Conservation (phyloP, 208 protist genomes). For the Vickermania ingenoplastis region DNA sequence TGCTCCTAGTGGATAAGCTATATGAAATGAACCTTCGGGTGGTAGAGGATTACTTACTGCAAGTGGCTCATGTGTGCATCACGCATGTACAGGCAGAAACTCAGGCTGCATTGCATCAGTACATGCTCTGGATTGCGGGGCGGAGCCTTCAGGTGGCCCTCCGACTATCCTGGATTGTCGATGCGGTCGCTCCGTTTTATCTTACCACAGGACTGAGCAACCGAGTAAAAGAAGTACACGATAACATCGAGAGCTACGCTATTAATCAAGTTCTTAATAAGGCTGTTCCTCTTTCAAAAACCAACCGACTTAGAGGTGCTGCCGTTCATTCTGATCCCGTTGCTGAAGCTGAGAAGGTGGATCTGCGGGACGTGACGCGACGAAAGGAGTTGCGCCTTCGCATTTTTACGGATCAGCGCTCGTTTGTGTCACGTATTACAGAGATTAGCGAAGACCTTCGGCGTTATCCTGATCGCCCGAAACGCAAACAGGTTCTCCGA, state of each 20-base stretch:
- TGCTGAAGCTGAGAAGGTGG: slow-evolving; percentile 10
- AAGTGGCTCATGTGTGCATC: slow-evolving; percentile 77
- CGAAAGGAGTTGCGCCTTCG: slow-evolving; percentile 76
- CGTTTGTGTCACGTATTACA: slow-evolving; percentile 64
- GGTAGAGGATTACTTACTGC: slow-evolving; percentile 65
- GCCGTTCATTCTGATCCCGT: slow-evolving; percentile 3
- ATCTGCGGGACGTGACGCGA: slow-evolving; percentile 33
- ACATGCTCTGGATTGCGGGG: slow-evolving; percentile 68
- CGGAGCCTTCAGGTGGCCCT: slow-evolving; percentile 64
- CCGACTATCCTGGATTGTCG: slow-evolving; percentile 67
- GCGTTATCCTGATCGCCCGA: slow-evolving; percentile 42
- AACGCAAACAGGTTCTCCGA: slow-evolving; percentile 67
- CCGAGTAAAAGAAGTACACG: slow-evolving; percentile 62
- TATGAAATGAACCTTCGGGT: slow-evolving; percentile 37
- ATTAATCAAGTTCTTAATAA: slow-evolving; percentile 52
- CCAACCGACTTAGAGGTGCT: not conserved
- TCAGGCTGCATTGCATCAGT: slow-evolving; percentile 47
- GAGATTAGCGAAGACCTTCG: slow-evolving; percentile 66
- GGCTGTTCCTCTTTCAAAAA: not conserved
- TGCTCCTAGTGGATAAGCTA: slow-evolving; percentile 38
- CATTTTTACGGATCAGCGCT: slow-evolving; percentile 73
- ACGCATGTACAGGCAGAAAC: slow-evolving; percentile 37
- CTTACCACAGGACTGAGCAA: slow-evolving; percentile 31
- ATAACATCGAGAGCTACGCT: slow-evolving; percentile 81
- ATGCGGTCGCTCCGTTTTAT: slow-evolving; percentile 46